phyloP scores from a whole-genome alignment of 441 rosid genomes.

The Rhodomyrtus psidioides region DNA sequence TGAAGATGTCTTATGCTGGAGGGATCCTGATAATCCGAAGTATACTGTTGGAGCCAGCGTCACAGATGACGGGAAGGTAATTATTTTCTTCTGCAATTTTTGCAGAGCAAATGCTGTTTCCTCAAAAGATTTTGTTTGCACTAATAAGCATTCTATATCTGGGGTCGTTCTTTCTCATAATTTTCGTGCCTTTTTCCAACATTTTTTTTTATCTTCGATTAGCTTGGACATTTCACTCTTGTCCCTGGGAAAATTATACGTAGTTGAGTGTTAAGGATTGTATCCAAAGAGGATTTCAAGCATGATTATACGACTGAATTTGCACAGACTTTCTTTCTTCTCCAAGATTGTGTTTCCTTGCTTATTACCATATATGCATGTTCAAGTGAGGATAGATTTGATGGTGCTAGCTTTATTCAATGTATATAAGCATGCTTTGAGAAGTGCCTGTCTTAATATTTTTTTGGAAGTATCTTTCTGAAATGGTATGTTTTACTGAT shows the following conservation, averaged over 20 bases:
- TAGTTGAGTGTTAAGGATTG: neutral
- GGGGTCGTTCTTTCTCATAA: neutral
- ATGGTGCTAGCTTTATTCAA: neutral
- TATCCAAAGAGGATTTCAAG: neutral
- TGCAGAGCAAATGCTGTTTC: neutral
- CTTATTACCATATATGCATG: neutral
- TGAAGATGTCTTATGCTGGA: constrained; percentile 91
- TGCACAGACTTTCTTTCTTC: neutral
- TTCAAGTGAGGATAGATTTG: neutral
- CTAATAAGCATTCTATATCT: neutral
- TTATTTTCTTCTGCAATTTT: neutral
- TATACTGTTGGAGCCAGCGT: constrained; percentile 41
- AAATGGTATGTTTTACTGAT: neutral
- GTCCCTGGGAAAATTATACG: neutral
- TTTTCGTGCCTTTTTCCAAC: neutral
- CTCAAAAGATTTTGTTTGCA: neutral
- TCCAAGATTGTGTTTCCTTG: neutral
- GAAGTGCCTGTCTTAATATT: neutral
- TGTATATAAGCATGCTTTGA: neutral
- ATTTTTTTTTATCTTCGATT: neutral
- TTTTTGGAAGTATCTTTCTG: neutral
- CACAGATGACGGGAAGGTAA: constrained; percentile 86
- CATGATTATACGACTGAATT: neutral
- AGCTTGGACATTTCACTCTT: neutral
- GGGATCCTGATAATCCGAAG: constrained; percentile 73